phyloP scores from a whole-genome alignment of 352 stramenopile genomes.

The Ophiocytium majus region DNA sequence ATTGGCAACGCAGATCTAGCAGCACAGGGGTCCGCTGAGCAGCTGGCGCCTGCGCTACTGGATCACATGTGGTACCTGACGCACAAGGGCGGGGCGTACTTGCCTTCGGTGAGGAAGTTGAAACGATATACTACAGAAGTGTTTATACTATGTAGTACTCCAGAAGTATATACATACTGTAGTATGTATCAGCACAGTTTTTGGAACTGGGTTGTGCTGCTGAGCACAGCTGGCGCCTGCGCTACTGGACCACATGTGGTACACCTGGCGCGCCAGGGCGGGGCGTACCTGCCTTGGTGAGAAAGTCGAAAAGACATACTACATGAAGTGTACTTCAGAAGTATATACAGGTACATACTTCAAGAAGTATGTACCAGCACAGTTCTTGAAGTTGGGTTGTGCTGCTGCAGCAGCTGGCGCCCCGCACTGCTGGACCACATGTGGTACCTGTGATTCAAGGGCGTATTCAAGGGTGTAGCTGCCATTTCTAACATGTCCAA shows the following conservation, averaged over 20 bases:
- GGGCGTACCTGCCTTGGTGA: not conserved
- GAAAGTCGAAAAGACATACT: no score
- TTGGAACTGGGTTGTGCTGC: not conserved
- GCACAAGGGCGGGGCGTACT: not conserved
- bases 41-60: not conserved
- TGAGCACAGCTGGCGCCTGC: not conserved
- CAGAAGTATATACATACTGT: not conserved
- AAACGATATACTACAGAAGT: no score
- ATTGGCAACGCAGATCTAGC: constrained; percentile 8
- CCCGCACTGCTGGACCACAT: not conserved
- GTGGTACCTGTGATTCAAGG: no score
- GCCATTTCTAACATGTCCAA: no score
- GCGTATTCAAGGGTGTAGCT: no score
- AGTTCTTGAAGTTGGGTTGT: not conserved
- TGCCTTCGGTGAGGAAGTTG: not conserved
- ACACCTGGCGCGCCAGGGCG: not conserved
- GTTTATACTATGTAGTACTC: not conserved
- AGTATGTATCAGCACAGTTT: not conserved
- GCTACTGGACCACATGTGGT: not conserved
- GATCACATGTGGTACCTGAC: not conserved
- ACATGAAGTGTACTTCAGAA: no score
- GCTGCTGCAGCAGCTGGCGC: not conserved
- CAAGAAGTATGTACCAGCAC: not conserved
- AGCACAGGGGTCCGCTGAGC: not conserved
- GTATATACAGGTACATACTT: not conserved